Base-by-base conservation (phyloP, 1,139 yeast genomes). In the Casaregolazyma lundiana region DNA sequence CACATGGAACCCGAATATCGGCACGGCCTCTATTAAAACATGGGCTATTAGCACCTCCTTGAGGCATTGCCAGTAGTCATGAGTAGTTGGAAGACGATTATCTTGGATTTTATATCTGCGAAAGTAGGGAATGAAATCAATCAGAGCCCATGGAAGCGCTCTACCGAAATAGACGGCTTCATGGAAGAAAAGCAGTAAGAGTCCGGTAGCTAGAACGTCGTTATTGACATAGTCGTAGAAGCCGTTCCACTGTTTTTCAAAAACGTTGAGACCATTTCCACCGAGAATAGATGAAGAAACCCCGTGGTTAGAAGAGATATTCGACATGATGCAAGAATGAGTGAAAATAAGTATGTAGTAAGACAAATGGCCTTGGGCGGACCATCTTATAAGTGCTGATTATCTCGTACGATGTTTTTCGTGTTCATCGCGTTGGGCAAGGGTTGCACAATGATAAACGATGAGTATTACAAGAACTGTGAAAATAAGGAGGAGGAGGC, bases 1-100 rank as follows among this genome's bases (percentile, higher is more conserved):
- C 47, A 96, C 95, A 66, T 92, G 97, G 78, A 90, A 90, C 44
- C 88, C 82, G 94, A 96, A 90, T 58, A 90, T 90, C 47, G 97
- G 97, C 51, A 92, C 75, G 8, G 95, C 96, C 69, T 90, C 97
- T 46, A 90, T 95, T 52, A 90, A 67, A 62, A 88, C 80, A 68
- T 90, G 97, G 22, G 94, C 84, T 43, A 82, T 75, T 48, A 90
- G 69, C 24, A 90, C 97, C 17, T 87, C 73, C 66, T 84, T 84
- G 53, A 89, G 76, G 66, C 97, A 90, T 66, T 86, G 89, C 88
- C 95, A 81, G 66, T 90, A 96, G 67, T 90, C 96, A 61, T 76
- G 73, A 53, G 78, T 75, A 38, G 84, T 71, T 16, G 96, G 96
- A 43, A 84, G 67, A 64, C 86, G 86, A 34, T 80, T 75, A 45